A percentile compares a stretch with the other conserved stretches of the same genome.
phyloP scores from a whole-genome alignment of 495 filamentous ascomycete species.

The Aspergillus cristatus region DNA sequence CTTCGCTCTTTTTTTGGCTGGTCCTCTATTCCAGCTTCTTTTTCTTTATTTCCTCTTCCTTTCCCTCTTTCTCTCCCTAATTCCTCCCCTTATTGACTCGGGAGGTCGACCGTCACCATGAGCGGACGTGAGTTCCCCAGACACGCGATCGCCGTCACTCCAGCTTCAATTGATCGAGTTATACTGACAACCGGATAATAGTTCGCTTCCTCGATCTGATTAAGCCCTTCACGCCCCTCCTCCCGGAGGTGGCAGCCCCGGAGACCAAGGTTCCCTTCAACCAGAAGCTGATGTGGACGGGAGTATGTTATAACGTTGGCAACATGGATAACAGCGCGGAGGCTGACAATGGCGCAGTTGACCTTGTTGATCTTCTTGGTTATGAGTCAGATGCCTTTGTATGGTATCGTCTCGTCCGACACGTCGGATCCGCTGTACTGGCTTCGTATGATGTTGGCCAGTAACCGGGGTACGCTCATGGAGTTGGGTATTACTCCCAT shows the following conservation, averaged over 20 bases:
- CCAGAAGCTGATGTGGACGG: slow-evolving; percentile 99
- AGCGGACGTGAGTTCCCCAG: slow-evolving; percentile 37
- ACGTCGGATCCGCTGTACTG: slow-evolving; percentile 97
- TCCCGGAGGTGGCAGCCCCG: slow-evolving; percentile 96
- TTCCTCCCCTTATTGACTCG: too few species aligned
- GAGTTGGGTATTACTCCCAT: slow-evolving; percentile 98
- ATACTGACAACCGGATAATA: slow-evolving; percentile 31
- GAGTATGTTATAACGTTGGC: slow-evolving; percentile 48
- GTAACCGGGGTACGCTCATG: slow-evolving; percentile 98
- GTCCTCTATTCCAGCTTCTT: slow-evolving; percentile 46
- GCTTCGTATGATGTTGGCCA: slow-evolving; percentile 99
- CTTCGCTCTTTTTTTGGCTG: slow-evolving; percentile 45
- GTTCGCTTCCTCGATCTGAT: slow-evolving; percentile 99
- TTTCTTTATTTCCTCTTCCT: slow-evolving; percentile 2
- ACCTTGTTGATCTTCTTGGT: slow-evolving; percentile 98
- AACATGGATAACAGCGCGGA: slow-evolving; percentile 6
- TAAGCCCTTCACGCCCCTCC: slow-evolving; percentile 97
- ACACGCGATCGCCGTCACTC: slow-evolving; percentile 30
- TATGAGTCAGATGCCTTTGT: slow-evolving; percentile 99
- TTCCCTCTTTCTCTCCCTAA: slow-evolving; percentile 13
- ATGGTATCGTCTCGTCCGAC: slow-evolving; percentile 94
- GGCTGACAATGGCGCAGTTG: slow-evolving; percentile 47
- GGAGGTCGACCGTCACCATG: slow-evolving; percentile 33
- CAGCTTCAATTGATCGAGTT: slow-evolving; percentile 24
- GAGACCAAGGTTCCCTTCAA: slow-evolving; percentile 96